A percentile compares a stretch with the other conserved stretches of the same genome.
Evolutionary conservation across 1,284 basidiomycete species (phyloP).

Genomic region (Irpex sp.): DNA sequence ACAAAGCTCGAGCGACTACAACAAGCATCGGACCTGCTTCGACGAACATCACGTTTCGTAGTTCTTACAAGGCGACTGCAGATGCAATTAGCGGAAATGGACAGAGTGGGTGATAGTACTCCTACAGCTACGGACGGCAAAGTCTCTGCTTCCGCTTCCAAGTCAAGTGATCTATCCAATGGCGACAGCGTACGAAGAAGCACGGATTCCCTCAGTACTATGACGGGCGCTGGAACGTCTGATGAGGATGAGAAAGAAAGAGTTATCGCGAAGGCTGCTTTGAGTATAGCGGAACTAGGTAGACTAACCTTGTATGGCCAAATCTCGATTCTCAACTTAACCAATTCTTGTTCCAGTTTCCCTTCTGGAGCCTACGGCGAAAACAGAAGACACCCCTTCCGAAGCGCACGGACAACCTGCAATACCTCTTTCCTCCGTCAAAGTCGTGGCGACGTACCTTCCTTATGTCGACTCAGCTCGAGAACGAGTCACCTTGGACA

Average conservation of each 20-base stretch:
- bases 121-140: constrained; percentile 14
- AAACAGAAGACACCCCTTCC: constrained; percentile 4
- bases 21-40: constrained; percentile 77
- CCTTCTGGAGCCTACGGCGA: constrained; percentile 7
- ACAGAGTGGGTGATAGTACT: constrained; percentile 18
- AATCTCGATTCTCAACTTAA: neutral
- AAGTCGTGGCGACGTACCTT: constrained; percentile 65
- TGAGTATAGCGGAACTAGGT: constrained; percentile 89
- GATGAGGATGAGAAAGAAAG: constrained; percentile 80
- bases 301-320: constrained; percentile 22
- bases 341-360: neutral
- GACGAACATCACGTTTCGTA: constrained; percentile 80
- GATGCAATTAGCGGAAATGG: constrained; percentile 72
- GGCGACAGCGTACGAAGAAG: constrained; percentile 3
- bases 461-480: constrained; percentile 71
- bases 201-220: constrained; percentile 19
- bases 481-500: constrained; percentile 70
- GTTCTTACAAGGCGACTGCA: constrained; percentile 78
- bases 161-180: neutral
- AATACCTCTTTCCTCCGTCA: constrained; percentile 63
- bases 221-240: constrained; percentile 25
- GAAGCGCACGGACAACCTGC: constrained; percentile 7
- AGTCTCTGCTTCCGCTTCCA: neutral
- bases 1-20: constrained; percentile 72
- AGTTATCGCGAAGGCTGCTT: constrained; percentile 83